Percentiles rank a stretch among this genome's conserved stretches.
Evolutionary conservation across 176 grass and related monocot species (phyloP).

Genomic region (Panicum miliaceum): DNA sequence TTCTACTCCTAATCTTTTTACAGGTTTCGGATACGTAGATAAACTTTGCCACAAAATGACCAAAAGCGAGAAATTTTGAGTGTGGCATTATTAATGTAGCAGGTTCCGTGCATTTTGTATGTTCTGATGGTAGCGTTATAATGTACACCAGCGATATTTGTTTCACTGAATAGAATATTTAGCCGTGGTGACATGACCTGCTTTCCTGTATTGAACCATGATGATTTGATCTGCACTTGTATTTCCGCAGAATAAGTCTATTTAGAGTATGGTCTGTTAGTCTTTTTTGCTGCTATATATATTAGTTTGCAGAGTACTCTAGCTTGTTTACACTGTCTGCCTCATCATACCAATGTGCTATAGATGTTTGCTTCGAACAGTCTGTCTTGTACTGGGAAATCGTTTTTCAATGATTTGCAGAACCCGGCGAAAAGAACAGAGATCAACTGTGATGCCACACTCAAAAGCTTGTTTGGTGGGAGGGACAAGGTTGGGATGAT

Average conservation of each 20-base stretch:
- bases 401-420: slow-evolving; percentile 50
- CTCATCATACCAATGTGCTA: background rate
- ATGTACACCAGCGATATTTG: background rate
- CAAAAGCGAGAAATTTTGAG: slow-evolving; percentile 99
- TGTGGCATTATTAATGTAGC: background rate
- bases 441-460: slow-evolving; percentile 73
- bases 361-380: background rate
- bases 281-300: background rate
- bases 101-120: background rate
- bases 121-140: slow-evolving; percentile 3
- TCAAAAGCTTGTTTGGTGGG: slow-evolving; percentile 73
- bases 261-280: background rate
- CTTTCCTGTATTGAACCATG: background rate
- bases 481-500: slow-evolving; percentile 76
- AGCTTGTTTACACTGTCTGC: background rate
- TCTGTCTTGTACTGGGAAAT: slow-evolving; percentile 11
- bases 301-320: background rate
- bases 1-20: slow-evolving; percentile 13
- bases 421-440: slow-evolving; percentile 67
- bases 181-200: background rate
- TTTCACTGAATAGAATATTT: slow-evolving; percentile 1
- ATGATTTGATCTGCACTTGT: background rate
- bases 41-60: slow-evolving; percentile 90
- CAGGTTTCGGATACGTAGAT: slow-evolving; percentile 96
- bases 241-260: background rate